These are phyloP conservation scores for Penicillium angulare DNA, from an alignment of 495 filamentous ascomycete species.

Conservation along the genomic window DNA sequence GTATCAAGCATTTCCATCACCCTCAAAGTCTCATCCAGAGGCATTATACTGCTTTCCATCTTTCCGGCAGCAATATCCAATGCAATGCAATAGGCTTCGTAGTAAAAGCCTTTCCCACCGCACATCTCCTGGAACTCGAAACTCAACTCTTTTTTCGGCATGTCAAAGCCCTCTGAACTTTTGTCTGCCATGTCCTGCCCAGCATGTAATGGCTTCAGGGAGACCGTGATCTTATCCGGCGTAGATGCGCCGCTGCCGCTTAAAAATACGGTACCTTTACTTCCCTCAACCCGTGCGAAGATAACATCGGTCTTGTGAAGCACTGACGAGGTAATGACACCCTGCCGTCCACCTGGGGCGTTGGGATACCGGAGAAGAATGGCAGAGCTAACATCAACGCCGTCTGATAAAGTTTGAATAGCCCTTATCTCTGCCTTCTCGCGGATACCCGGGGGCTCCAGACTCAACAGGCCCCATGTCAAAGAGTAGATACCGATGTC, in stretches of 20 bases:
- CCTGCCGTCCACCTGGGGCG: neutral
- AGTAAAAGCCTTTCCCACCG: neutral
- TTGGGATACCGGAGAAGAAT: neutral
- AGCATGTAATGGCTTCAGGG: neutral
- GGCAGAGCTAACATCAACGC: neutral
- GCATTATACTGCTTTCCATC: neutral
- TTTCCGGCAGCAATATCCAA: slow-evolving; percentile 3
- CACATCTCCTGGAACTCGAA: neutral
- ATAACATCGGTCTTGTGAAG: neutral
- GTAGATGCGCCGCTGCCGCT: neutral
- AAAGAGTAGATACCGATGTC: neutral
- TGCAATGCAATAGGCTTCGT: slow-evolving; percentile 3
- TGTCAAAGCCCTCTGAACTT: neutral
- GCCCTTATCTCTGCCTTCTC: neutral
- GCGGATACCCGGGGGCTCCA: neutral
- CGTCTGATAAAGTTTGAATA: neutral
- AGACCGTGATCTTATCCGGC: neutral
- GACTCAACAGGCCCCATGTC: neutral
- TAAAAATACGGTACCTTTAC: neutral
- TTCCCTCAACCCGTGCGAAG: neutral
- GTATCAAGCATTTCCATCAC: slow-evolving; percentile 1
- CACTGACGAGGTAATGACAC: neutral
- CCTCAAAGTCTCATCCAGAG: slow-evolving; percentile 1
- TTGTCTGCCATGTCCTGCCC: neutral
- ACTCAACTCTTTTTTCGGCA: neutral